A percentile compares a stretch with the other conserved stretches of the same genome.
These are phyloP conservation scores for Pholiota conissans DNA, from an alignment of 768 basidiomycete genomes.

Conservation along the genomic window DNA sequence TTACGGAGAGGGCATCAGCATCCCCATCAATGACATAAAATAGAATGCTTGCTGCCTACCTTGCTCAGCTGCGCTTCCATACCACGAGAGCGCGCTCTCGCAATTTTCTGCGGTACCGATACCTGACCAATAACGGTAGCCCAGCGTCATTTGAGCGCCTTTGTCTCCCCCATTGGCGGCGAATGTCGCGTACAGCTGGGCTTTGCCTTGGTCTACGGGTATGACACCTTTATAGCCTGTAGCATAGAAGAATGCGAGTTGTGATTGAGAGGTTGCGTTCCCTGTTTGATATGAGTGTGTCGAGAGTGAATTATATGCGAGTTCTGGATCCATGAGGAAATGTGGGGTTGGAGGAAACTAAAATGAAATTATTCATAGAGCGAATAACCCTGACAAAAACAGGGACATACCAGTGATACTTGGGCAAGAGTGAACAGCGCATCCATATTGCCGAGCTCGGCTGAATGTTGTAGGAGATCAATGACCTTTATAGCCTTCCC, in stretches of 20 bases:
- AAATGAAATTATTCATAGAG: not conserved
- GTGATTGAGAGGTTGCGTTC: conserved; percentile 84
- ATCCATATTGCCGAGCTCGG: conserved; percentile 74
- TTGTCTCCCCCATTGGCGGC: conserved; percentile 86
- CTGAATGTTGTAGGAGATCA: conserved; percentile 78
- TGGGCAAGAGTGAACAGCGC: conserved; percentile 69
- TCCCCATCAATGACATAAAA: not conserved
- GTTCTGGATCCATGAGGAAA: conserved; percentile 58
- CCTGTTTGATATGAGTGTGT: conserved; percentile 70
- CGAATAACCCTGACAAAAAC: not conserved
- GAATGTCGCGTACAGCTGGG: conserved; percentile 92
- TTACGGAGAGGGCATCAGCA: not conserved
- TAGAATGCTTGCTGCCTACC: conserved; percentile 43
- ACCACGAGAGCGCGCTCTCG: conserved; percentile 81
- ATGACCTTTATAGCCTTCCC: conserved; percentile 80
- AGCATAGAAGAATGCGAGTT: conserved; percentile 86
- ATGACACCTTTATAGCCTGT: conserved; percentile 75
- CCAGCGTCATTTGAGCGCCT: conserved; percentile 90
- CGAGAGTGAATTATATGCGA: conserved; percentile 64
- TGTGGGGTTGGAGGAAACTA: conserved; percentile 77
- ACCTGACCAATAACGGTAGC: conserved; percentile 94
- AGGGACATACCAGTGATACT: conserved; percentile 61
- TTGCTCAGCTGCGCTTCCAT: conserved; percentile 86
- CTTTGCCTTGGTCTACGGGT: conserved; percentile 72
- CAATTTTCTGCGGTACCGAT: conserved; percentile 91